phyloP scores from a whole-genome alignment of 2,329 filamentous ascomycete species.

The Davidsoniella neocaledoniae region DNA sequence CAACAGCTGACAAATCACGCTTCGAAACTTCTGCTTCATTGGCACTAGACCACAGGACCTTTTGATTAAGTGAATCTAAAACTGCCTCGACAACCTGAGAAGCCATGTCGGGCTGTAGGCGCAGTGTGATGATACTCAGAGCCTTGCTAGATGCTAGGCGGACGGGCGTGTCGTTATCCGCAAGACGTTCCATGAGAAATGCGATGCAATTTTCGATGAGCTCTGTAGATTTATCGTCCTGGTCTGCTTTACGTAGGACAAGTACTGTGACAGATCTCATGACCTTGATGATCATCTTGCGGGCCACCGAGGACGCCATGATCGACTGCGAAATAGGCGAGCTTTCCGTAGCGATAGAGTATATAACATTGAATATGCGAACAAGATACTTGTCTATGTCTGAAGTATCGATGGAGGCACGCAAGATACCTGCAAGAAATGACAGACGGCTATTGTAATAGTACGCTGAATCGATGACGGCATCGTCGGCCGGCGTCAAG shows the following conservation, averaged over 20 bases:
- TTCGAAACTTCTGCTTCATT: conserved; percentile 20
- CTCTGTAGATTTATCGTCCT: conserved; percentile 28
- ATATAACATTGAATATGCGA: conserved; percentile 47
- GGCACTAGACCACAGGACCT: conserved; percentile 32
- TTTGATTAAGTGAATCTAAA: conserved; percentile 47
- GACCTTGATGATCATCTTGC: conserved; percentile 76
- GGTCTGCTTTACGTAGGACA: conserved; percentile 35
- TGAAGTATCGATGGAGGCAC: conserved; percentile 52
- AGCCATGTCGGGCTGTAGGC: conserved; percentile 64
- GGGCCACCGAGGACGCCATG: conserved; percentile 57
- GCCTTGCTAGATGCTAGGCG: conserved; percentile 84
- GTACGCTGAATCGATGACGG: conserved; percentile 40
- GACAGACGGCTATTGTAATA: conserved; percentile 63
- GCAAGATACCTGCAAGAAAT: conserved; percentile 59
- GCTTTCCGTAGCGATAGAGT: conserved; percentile 37
- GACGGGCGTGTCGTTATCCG: conserved; percentile 82
- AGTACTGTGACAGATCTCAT: conserved; percentile 57
- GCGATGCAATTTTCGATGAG: conserved; percentile 69
- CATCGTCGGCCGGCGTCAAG: conserved; percentile 29
- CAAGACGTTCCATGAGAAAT: conserved; percentile 58
- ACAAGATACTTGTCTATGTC: conserved; percentile 53
- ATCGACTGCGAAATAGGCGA: conserved; percentile 35
- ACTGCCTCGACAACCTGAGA: conserved; percentile 77
- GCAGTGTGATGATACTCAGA: conserved; percentile 70
- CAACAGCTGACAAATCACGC: conserved; percentile 55